phyloP scores from a whole-genome alignment of 2,329 filamentous ascomycete genomes.

The Paraphoma sp. region DNA sequence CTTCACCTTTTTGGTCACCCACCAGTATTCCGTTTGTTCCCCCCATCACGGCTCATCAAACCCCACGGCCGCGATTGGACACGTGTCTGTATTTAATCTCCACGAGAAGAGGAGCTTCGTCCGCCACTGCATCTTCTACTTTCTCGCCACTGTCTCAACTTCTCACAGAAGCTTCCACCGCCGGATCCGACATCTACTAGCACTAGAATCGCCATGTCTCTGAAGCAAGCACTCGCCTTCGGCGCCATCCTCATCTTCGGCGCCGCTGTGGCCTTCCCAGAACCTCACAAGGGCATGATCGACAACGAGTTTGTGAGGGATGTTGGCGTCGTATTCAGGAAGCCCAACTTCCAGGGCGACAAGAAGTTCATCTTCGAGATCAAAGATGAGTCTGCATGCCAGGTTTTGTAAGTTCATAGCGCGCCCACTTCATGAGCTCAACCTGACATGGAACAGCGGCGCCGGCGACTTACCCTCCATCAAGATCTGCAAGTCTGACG shows the following conservation, averaged over 20 bases:
- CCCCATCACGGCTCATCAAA: too few relatives aligned
- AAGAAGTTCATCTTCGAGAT: slow-evolving; percentile 15
- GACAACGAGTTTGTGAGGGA: slow-evolving; percentile 21
- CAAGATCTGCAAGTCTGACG: slow-evolving; percentile 15
- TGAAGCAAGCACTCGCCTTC: not conserved
- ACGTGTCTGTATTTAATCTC: too few relatives aligned
- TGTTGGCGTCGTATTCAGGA: slow-evolving; percentile 19
- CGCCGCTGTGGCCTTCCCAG: slow-evolving; percentile 1
- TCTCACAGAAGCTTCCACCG: not conserved
- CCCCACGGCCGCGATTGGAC: too few relatives aligned
- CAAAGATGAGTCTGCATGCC: slow-evolving; percentile 13
- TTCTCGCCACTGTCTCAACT: too few relatives aligned
- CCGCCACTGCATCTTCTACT: too few relatives aligned
- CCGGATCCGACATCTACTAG: not conserved
- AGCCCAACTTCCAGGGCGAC: slow-evolving; percentile 14
- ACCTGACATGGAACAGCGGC: slow-evolving; percentile 1
- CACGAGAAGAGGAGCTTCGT: too few relatives aligned
- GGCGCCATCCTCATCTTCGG: not conserved
- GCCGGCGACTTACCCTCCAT: slow-evolving; percentile 6
- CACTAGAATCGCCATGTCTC: not conserved
- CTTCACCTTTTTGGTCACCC: too few relatives aligned
- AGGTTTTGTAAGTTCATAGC: slow-evolving; percentile 7
- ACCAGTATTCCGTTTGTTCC: too few relatives aligned
- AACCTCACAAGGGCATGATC: slow-evolving; percentile 27
- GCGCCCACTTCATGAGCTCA: not conserved